Conservation (phyloP, 2,329 filamentous ascomycete species). For the Colletotrichum lupini region DNA sequence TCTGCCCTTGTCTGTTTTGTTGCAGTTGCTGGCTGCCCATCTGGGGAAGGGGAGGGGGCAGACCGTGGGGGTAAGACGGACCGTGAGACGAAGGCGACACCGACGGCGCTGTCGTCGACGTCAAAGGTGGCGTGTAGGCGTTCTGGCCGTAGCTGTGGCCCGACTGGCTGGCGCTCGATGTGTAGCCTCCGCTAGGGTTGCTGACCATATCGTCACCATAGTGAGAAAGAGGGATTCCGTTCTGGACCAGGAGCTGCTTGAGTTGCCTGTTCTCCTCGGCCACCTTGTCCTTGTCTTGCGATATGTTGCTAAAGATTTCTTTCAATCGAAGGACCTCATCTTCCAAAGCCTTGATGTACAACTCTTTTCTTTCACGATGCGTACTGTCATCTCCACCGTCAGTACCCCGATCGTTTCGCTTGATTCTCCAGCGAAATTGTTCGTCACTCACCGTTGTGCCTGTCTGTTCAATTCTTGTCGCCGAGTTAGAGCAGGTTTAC, state of each 20-base stretch:
- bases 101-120: slow-evolving; percentile 55
- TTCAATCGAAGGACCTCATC: slow-evolving; percentile 90
- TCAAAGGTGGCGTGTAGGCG: slow-evolving; percentile 60
- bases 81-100: slow-evolving; percentile 46
- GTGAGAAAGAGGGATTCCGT: slow-evolving; percentile 56
- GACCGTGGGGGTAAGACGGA: slow-evolving; percentile 36
- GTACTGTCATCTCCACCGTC: slow-evolving; percentile 68
- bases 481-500: slow-evolving; percentile 91
- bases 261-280: slow-evolving; percentile 84
- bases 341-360: slow-evolving; percentile 94
- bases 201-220: slow-evolving; percentile 56
- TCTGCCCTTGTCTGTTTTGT: slow-evolving; percentile 39
- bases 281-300: slow-evolving; percentile 80
- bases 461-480: slow-evolving; percentile 95
- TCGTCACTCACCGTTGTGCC: slow-evolving; percentile 80
- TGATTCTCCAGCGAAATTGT: background rate
- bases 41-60: slow-evolving; percentile 37
- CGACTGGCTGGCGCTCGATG: slow-evolving; percentile 67
- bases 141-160: slow-evolving; percentile 66
- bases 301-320: slow-evolving; percentile 80
- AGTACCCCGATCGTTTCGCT: slow-evolving; percentile 19
- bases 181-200: slow-evolving; percentile 59
- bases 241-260: slow-evolving; percentile 65
- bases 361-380: slow-evolving; percentile 95
- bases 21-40: slow-evolving; percentile 45